Evolutionary conservation across 768 basidiomycete genomes (phyloP), one percentile per base, ranked within the genome.

Genomic region (Collybia sordida): DNA sequence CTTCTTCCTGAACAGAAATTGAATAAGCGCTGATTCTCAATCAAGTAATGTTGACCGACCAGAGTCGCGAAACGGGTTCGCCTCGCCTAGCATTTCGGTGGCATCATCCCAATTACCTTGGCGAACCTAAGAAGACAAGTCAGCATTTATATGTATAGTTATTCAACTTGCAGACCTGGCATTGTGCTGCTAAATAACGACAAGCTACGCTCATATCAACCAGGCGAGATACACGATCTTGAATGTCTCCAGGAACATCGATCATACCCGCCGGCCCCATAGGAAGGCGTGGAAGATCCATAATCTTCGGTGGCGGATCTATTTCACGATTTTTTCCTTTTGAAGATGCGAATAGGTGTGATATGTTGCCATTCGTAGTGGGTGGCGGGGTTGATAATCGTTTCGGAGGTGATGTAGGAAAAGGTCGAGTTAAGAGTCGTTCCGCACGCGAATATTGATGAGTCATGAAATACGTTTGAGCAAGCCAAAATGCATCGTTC

Each of bases 401-500:
- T 59, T 76, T 72, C 6, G 78, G 74, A 3, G 74, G 72, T 27
- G 75, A 64, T 7, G 76, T 77, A 5, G 86, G 79, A 62, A 96
- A 92, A 0, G 92, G 90, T n/a, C 91, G 81, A 2, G 87, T 93
- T 40, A 99, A 79, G 22, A 99, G 75, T 40, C 88, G 82, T 66
- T 98, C 93, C 8, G 97, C 95, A 41, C 95, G 90, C 6, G 93
- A 86, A 69, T 96, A 98, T 53, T 97, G 92, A 59, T 95, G 86
- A 2, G 89, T 94, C 75, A 95, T 88, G 66, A 98, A 99, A 68
- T 94, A 93, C 0, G 90, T 93, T 66, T 99, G 97, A 2, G 97
- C 95, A 18, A 99, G 82, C 97, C 97, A 99, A 69, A 99, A 98
- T 11, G 94, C 97, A 68, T 99, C 97, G 64, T 98, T 97, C 24